Conservation (phyloP, 495 filamentous ascomycete species). For the Ascobolus immersus region DNA sequence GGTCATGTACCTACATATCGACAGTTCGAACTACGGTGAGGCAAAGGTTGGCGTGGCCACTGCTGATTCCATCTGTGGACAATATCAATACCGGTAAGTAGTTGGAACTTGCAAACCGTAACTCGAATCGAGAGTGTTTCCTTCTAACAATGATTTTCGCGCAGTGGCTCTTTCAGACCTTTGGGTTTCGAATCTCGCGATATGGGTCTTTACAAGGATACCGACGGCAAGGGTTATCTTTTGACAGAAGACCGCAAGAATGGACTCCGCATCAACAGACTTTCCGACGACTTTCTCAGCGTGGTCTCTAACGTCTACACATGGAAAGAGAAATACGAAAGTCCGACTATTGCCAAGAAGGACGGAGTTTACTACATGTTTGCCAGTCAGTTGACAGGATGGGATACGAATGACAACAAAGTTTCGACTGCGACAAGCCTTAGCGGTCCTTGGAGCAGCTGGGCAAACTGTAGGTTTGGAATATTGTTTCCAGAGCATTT, state of each 20-base stretch:
- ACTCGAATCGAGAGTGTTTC: background rate
- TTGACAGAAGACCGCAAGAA: constrained; percentile 34
- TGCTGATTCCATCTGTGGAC: constrained; percentile 30
- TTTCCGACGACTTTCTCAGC: constrained; percentile 24
- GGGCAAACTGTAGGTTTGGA: constrained; percentile 21
- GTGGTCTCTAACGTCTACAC: constrained; percentile 19
- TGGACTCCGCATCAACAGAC: constrained; percentile 26
- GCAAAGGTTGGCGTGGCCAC: constrained; percentile 40
- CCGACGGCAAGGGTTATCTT: constrained; percentile 36
- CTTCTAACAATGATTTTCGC: background rate
- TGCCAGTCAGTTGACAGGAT: constrained; percentile 17
- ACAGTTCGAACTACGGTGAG: constrained; percentile 33
- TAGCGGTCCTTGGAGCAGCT: constrained; percentile 29
- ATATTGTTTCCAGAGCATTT: background rate
- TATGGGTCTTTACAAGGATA: constrained; percentile 35
- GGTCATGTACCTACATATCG: constrained; percentile 42
- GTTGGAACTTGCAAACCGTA: background rate
- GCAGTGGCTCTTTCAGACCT: constrained; percentile 21
- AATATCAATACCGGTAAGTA: constrained; percentile 22
- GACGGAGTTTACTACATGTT: constrained; percentile 29
- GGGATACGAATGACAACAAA: constrained; percentile 34
- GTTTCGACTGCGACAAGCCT: constrained; percentile 22
- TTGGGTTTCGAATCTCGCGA: constrained; percentile 31
- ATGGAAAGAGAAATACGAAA: constrained; percentile 23
- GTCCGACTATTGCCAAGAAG: constrained; percentile 25